A percentile compares a stretch with the other conserved stretches of the same genome.
Evolutionary conservation across 2,329 filamentous ascomycete genomes (phyloP).

Genomic region (Chaetomium sp.): DNA sequence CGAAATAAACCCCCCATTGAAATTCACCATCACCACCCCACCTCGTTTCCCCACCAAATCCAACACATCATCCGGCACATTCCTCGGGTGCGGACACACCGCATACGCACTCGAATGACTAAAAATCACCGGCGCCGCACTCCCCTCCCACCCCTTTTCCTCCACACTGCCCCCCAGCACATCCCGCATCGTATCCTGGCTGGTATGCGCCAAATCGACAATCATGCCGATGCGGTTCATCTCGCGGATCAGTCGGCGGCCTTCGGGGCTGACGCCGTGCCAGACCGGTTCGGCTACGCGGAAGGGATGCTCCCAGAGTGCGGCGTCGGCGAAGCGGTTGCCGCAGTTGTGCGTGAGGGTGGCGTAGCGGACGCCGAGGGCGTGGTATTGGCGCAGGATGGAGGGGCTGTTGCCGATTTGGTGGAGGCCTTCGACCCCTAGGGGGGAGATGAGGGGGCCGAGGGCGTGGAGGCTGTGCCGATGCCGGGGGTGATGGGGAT

Average conservation of each 20-base stretch:
- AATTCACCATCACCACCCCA: slow-evolving; percentile 87
- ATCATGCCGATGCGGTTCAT: slow-evolving; percentile 96
- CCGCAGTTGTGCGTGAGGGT: slow-evolving; percentile 93
- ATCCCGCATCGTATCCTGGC: slow-evolving; percentile 77
- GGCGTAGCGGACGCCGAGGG: slow-evolving; percentile 76
- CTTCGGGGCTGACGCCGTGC: slow-evolving; percentile 66
- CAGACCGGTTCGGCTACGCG: slow-evolving; percentile 52
- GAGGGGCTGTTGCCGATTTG: slow-evolving; percentile 83
- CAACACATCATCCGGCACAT: slow-evolving; percentile 80
- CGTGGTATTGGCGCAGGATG: slow-evolving; percentile 68
- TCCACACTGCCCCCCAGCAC: slow-evolving; percentile 49
- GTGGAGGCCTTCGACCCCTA: slow-evolving; percentile 82
- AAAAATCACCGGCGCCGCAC: slow-evolving; percentile 77
- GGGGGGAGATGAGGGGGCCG: slow-evolving; percentile 65
- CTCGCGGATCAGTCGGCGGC: slow-evolving; percentile 65
- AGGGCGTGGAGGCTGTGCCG: slow-evolving; percentile 21
- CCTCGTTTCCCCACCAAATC: slow-evolving; percentile 65
- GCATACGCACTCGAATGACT: slow-evolving; percentile 77
- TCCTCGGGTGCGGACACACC: slow-evolving; percentile 81
- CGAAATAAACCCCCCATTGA: slow-evolving; percentile 73
- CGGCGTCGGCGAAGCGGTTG: slow-evolving; percentile 82
- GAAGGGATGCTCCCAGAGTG: slow-evolving; percentile 52
- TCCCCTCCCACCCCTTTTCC: slow-evolving; percentile 56
- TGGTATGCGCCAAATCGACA: slow-evolving; percentile 76
- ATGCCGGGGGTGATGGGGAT: slow-evolving; percentile 13